A percentile compares a stretch with the other conserved stretches of the same genome.
Conservation (phyloP, 768 basidiomycete genomes). For the Podaxis mareebaensis region DNA sequence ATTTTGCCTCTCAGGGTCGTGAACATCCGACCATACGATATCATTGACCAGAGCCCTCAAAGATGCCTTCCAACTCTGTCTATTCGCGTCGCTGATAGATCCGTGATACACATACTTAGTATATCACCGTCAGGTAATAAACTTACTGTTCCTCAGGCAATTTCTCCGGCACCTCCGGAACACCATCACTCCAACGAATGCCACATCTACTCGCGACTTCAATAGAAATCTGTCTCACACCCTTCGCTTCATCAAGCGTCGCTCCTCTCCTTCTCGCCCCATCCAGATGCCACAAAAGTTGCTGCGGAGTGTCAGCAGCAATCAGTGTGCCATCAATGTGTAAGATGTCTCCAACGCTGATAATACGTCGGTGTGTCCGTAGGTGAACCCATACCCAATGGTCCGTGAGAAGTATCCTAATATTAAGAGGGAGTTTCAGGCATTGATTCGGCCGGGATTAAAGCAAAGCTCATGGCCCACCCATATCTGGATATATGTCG, state of each 20-base stretch:
- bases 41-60: too few relatives aligned
- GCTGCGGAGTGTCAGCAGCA: conserved; percentile 59
- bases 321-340: conserved; percentile 61
- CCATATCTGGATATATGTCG: conserved; percentile 62
- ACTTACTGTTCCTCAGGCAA: conserved; percentile 1
- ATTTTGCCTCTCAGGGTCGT: too few relatives aligned
- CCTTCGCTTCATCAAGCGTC: conserved; percentile 48
- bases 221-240: conserved; percentile 57
- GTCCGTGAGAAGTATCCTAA: conserved; percentile 55
- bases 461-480: conserved; percentile 33
- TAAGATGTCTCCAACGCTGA: conserved; percentile 59
- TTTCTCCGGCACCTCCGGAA: conserved; percentile 44
- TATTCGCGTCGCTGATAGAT: too few relatives aligned
- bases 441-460: not conserved
- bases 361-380: conserved; percentile 47
- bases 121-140: not conserved
- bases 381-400: conserved; percentile 58
- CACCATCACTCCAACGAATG: conserved; percentile 48
- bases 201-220: conserved; percentile 49
- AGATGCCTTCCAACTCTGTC: too few relatives aligned
- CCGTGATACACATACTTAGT: too few relatives aligned
- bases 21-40: too few relatives aligned
- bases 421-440: not conserved
- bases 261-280: conserved; percentile 59
- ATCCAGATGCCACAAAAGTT: conserved; percentile 65